A percentile compares a stretch with the other conserved stretches of the same genome.
Conservation (phyloP, 306 rosid species). For the Sechiopsis laciniata region DNA sequence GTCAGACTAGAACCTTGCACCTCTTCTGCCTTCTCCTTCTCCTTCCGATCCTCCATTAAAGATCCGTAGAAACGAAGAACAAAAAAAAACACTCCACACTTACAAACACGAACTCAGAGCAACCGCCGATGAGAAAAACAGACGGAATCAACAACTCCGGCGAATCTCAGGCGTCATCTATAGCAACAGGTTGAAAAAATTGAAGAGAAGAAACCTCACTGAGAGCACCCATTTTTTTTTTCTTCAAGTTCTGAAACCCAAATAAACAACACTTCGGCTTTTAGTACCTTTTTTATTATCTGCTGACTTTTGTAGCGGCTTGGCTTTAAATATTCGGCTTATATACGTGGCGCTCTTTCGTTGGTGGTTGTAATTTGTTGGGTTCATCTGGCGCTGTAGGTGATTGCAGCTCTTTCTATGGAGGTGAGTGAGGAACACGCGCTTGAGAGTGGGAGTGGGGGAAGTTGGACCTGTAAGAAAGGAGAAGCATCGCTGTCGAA, state of each 20-base stretch:
- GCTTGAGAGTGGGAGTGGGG: background rate
- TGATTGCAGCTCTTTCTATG: background rate
- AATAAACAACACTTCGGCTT: background rate
- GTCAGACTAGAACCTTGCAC: conserved; percentile 81
- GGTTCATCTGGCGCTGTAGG: background rate
- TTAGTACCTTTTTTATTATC: conserved; percentile 6
- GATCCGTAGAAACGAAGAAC: background rate
- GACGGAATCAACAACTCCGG: conserved; percentile 21
- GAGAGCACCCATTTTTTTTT: conserved; percentile 15
- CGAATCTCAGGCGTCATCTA: conserved; percentile 30
- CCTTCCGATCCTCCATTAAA: conserved; percentile 72
- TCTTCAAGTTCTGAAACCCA: conserved; percentile 2
- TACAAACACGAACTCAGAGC: background rate
- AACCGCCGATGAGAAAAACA: conserved; percentile 8
- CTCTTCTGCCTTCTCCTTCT: conserved; percentile 56
- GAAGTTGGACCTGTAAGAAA: background rate
- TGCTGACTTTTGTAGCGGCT: conserved; percentile 20
- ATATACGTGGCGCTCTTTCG: background rate
- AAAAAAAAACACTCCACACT: conserved; percentile 20
- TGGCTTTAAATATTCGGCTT: background rate
- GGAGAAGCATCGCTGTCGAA: conserved; percentile 41
- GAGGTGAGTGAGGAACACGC: background rate
- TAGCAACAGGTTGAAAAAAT: conserved; percentile 42
- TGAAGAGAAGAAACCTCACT: conserved; percentile 16
- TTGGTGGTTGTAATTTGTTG: background rate